Evolutionary conservation across 495 filamentous ascomycete genomes (phyloP), one percentile per base, ranked within the genome.

Genomic region (Talaromyces liani): DNA sequence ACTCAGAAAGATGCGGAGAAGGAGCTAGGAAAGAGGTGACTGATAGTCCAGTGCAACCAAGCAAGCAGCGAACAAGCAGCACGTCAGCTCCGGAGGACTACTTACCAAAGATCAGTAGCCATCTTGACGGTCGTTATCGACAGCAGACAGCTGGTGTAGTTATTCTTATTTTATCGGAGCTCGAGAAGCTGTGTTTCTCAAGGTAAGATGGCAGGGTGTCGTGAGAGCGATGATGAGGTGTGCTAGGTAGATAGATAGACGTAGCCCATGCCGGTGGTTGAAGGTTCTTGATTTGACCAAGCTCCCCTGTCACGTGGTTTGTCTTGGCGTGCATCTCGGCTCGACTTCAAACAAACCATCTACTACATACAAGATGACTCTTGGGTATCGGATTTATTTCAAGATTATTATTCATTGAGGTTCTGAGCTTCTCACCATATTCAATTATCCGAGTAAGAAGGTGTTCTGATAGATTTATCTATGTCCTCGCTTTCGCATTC

Each of bases 91-190:
- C 57, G 51, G 66, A 68, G 66, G 65, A 67, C 68, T 68, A 79
- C 86, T 77, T 79, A 89, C 86, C 86, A 89, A 69, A 84, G 80
- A 77, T 89, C 86, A 58, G 86, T 75, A 66, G 81, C 74, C 85
- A 88, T 88, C 72, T 73, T 84, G 78, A 69, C 65, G 63, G 70
- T 22, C n/a, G 27, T 16, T 57, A 33, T 54, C 36, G 9, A 51
- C 6, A 22, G 36, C 39, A 27, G 9, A 24, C n/a, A 22, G 60
- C 29, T 12, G 47, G 24, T 24, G 7, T 29, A 31, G 10, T n/a
- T 53, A 20, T 53, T 20, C 7, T 22, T 10, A 20, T 20, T 47
- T 1, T 8, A 36, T 33, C 41, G 31, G 41, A 54, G 41, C 36
- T 45, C 33, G 60, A 53, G 60, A 24, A 36, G 12, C 29, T 58